Evolutionary conservation across 805 yeast species (phyloP).

Genomic region (Starmerella potacharoeniae): DNA sequence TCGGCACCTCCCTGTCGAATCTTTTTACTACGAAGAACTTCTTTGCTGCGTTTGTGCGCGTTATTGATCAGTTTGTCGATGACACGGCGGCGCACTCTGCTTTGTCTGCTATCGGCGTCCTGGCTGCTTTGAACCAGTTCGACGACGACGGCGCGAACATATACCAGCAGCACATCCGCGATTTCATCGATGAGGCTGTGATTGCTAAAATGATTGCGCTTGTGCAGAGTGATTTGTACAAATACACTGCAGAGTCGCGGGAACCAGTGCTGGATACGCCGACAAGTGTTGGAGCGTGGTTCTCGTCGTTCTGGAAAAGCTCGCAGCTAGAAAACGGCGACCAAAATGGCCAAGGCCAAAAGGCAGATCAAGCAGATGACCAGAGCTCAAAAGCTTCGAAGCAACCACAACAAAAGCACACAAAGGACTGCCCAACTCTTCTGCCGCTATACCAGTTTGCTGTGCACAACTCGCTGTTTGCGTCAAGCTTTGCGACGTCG

Average conservation of each 20-base stretch:
- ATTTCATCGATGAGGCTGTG: constrained; percentile 30
- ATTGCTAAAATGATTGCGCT: constrained; percentile 27
- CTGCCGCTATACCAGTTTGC: constrained; percentile 29
- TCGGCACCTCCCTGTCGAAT: constrained; percentile 27
- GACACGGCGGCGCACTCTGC: constrained; percentile 27
- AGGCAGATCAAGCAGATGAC: neutral
- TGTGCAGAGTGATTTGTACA: constrained; percentile 14
- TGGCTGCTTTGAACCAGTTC: constrained; percentile 30
- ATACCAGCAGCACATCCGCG: constrained; percentile 31
- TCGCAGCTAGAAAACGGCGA: neutral
- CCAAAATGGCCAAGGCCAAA: neutral
- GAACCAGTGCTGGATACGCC: neutral
- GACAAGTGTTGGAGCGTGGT: neutral
- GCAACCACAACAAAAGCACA: neutral
- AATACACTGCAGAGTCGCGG: neutral
- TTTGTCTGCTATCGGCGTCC: constrained; percentile 29
- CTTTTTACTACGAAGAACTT: constrained; percentile 30
- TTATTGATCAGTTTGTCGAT: constrained; percentile 25
- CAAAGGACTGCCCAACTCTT: constrained; percentile 10
- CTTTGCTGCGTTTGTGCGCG: constrained; percentile 29
- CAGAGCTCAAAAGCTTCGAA: constrained; percentile 1
- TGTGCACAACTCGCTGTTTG: constrained; percentile 29
- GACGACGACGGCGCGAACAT: constrained; percentile 29
- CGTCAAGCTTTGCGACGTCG: constrained; percentile 24
- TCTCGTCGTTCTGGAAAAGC: neutral